Percentiles rank a stretch among this genome's conserved stretches.
phyloP scores from a whole-genome alignment of 2,329 filamentous ascomycete genomes.

The Fusarium napiforme region DNA sequence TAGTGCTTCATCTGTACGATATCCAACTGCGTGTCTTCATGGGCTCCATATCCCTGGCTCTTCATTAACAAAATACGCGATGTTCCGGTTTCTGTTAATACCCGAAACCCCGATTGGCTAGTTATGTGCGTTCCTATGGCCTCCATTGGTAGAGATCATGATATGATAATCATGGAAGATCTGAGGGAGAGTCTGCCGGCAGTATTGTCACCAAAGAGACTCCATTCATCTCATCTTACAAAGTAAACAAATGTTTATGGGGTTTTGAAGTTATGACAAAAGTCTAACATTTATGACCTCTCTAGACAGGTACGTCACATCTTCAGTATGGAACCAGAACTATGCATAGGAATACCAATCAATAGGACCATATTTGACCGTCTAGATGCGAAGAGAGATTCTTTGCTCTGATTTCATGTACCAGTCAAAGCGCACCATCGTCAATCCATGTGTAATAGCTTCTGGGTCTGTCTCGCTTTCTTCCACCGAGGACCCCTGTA shows the following conservation, averaged over 20 bases:
- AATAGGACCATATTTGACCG: not conserved
- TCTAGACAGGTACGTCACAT: rapidly evolving
- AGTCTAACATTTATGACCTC: not conserved
- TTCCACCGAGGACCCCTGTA: not conserved
- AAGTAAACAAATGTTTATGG: too few species aligned
- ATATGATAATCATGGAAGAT: not conserved
- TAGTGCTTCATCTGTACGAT: not conserved
- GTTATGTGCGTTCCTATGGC: not conserved
- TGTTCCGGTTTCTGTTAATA: not conserved
- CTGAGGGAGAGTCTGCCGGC: not conserved
- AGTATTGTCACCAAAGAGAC: not conserved
- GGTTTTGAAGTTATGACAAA: not conserved
- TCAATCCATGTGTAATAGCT: not conserved
- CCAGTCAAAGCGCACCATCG: rapidly evolving
- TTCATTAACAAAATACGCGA: not conserved
- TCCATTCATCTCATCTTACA: not conserved
- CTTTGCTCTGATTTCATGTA: not conserved
- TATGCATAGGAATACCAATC: not conserved
- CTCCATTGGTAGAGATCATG: not conserved
- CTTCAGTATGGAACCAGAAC: not conserved
- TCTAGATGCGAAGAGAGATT: not conserved
- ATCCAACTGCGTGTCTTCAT: not conserved
- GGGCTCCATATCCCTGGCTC: not conserved
- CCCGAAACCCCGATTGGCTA: not conserved
- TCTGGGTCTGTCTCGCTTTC: not conserved